Evolutionary conservation across 202 grass and related monocot genomes (phyloP), one percentile per base, ranked within the genome.

Genomic region (Cymbopogon flexuosus): DNA sequence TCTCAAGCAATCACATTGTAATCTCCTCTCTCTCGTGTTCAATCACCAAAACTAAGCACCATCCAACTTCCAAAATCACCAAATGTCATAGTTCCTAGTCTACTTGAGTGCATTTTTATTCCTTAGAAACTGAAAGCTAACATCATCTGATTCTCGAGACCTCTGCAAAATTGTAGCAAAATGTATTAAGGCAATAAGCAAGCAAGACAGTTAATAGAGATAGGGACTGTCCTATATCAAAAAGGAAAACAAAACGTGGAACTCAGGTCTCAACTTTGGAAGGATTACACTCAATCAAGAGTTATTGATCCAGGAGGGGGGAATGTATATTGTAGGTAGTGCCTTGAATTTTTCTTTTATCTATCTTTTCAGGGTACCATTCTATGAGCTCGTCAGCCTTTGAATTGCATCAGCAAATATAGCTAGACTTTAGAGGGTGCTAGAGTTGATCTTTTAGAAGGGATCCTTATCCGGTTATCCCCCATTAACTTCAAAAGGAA

Each of bases 21-120:
- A 36, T 36, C 35, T 36, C 5, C 35, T 36, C 35, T 36, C 36
- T 39, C 6, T 33, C 31, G 11, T 80, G 35, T 42, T 47, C 19
- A 76, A 29, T 68, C 29, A 76, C 54, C n/a, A 56, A 68, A 72
- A 76, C 27, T 72, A 88, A 45, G 23, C 37, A 13, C 15, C 21
- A 0, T 34, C 65, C 1, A 39, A 33, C 31, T 33, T 85, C 49
- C 39, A 68, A 82, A 82, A 77, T 30, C 72, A 62, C 49, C 27
- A 10, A 61, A 40, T 34, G 58, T 63, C 65, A 15, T 41, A 76
- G 16, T 81, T 73, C 51, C 31, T 33, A 33, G 31, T 27, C 27
- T 27, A 27, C 27, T 27, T 27, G 27, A 27, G 27, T 27, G 27
- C 27, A 27, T 27, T 27, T 27, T 27, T 27, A 27, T 27, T 27